phyloP scores from a whole-genome alignment of 2,329 filamentous ascomycete genomes.

The Stagonosporopsis cucurbitacearum region DNA sequence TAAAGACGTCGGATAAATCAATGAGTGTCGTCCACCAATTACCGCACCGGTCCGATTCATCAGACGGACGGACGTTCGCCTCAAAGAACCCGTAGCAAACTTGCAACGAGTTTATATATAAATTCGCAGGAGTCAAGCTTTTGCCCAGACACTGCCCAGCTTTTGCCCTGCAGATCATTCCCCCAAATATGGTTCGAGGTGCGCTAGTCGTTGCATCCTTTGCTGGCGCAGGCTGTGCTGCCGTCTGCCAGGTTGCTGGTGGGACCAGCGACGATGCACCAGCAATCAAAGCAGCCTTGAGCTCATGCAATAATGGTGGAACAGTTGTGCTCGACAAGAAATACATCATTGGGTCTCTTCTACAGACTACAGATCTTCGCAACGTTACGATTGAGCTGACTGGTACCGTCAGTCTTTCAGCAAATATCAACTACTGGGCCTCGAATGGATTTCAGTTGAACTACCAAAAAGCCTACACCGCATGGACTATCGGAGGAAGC shows the following conservation, averaged over 20 bases:
- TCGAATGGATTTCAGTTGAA: slow-evolving; percentile 66
- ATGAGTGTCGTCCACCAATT: neutral
- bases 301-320: slow-evolving; percentile 68
- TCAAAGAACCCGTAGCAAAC: neutral
- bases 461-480: slow-evolving; percentile 71
- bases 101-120: neutral
- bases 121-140: neutral
- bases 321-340: slow-evolving; percentile 65
- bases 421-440: slow-evolving; percentile 73
- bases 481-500: slow-evolving; percentile 70
- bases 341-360: slow-evolving; percentile 68
- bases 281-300: slow-evolving; percentile 61
- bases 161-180: neutral
- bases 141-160: slow-evolving; percentile 9
- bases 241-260: slow-evolving; percentile 38
- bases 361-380: slow-evolving; percentile 70
- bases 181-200: neutral
- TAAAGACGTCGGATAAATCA: neutral
- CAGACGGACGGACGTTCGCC: neutral
- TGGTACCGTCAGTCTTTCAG: slow-evolving; percentile 67
- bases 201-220: neutral
- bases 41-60: neutral
- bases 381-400: slow-evolving; percentile 64
- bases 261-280: slow-evolving; percentile 57
- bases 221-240: neutral